Percentiles rank a stretch among this genome's conserved stretches.
phyloP scores from a whole-genome alignment of 208 protist genomes.

The Sergeia podlipaevii region DNA sequence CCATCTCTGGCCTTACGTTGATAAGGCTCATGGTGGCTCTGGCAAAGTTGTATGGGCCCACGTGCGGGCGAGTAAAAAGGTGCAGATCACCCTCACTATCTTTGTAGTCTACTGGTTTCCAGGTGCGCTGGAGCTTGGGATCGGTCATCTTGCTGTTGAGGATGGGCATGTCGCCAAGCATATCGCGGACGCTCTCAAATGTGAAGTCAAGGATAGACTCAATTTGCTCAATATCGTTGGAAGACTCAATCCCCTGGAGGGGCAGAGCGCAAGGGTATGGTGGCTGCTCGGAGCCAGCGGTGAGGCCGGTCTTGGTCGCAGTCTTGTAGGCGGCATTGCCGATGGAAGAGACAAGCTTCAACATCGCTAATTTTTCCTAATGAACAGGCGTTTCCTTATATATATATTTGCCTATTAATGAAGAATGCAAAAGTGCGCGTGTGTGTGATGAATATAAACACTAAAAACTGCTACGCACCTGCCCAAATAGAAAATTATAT shows the following conservation, averaged over 20 bases:
- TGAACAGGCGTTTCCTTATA: too few species aligned
- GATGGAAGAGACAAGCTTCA: conserved; percentile 57
- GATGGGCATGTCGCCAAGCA: conserved; percentile 46
- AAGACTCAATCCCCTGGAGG: conserved; percentile 45
- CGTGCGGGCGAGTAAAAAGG: conserved; percentile 63
- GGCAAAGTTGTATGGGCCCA: conserved; percentile 81
- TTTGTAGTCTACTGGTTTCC: conserved; percentile 60
- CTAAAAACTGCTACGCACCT: not conserved
- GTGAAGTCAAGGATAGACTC: conserved; percentile 52
- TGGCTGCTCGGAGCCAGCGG: conserved; percentile 66
- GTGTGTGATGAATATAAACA: not conserved
- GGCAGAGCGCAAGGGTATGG: conserved; percentile 85
- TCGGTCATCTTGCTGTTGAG: conserved; percentile 27
- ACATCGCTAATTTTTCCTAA: too few species aligned
- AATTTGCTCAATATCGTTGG: conserved; percentile 31
- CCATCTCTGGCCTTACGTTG: conserved; percentile 31
- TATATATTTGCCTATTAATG: not conserved
- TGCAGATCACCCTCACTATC: conserved; percentile 70
- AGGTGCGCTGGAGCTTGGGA: conserved; percentile 20
- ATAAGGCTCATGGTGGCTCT: conserved; percentile 64
- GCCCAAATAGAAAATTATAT: too few species aligned
- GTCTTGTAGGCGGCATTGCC: conserved; percentile 73
- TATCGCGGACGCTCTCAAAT: conserved; percentile 49
- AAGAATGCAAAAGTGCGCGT: not conserved
- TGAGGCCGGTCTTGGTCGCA: conserved; percentile 67